A percentile compares a stretch with the other conserved stretches of the same genome.
Evolutionary conservation across 2,329 filamentous ascomycete genomes (phyloP).

Genomic region (Myrmaecium sp.): DNA sequence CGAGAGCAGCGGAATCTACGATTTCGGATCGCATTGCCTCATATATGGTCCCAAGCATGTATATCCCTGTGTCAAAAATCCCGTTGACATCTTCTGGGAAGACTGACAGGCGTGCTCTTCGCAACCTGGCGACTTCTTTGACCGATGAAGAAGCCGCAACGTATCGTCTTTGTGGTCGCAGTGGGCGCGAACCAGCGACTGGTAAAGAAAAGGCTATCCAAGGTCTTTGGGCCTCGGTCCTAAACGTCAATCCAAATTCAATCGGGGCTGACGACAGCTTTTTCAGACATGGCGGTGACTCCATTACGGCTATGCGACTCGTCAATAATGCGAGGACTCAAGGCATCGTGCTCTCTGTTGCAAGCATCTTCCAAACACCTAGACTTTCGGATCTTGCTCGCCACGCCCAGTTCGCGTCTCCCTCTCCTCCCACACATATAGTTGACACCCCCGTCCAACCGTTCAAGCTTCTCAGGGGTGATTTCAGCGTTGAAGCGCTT

Average conservation of each 20-base stretch:
- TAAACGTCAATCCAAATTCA: constrained; percentile 14
- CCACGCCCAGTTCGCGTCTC: too few relatives aligned
- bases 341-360: constrained; percentile 34
- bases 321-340: constrained; percentile 35
- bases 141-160: constrained; percentile 11
- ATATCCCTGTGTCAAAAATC: constrained; percentile 24
- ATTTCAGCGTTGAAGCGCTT: constrained; percentile 15
- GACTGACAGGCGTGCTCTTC: constrained; percentile 23
- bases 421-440: too few relatives aligned
- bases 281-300: constrained; percentile 24
- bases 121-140: constrained; percentile 18
- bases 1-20: constrained; percentile 12
- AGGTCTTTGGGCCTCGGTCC: too few relatives aligned
- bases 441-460: constrained; percentile 11
- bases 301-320: constrained; percentile 39
- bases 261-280: constrained; percentile 22
- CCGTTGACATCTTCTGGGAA: constrained; percentile 27
- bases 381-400: constrained; percentile 29
- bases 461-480: constrained; percentile 19
- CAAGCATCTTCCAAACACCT: constrained; percentile 36
- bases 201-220: too few relatives aligned
- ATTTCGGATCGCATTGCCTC: constrained; percentile 18
- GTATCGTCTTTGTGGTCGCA: constrained; percentile 15
- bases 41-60: constrained; percentile 28
- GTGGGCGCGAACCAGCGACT: constrained; percentile 13